Evolutionary conservation across 2,329 filamentous ascomycete species (phyloP).

Genomic region (Dactylonectria estremocensis): DNA sequence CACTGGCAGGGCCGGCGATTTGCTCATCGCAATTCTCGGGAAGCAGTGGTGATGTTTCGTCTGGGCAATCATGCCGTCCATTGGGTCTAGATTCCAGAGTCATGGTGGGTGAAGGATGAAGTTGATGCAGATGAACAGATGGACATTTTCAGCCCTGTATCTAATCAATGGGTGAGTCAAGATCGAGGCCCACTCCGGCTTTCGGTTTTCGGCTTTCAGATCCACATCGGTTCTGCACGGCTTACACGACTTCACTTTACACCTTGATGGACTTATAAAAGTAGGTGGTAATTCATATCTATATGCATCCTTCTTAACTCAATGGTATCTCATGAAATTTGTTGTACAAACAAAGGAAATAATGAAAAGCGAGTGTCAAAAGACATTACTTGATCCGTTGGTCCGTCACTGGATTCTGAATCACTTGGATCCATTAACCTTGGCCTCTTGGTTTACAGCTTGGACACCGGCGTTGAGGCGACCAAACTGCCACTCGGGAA

Average conservation of each 20-base stretch:
- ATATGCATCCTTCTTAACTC: too few species aligned
- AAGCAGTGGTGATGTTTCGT: background rate
- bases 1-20: background rate
- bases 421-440: constrained; percentile 43
- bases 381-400: background rate
- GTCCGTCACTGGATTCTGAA: too few species aligned
- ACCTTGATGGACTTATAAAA: too few species aligned
- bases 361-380: background rate
- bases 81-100: background rate
- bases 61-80: background rate
- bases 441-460: constrained; percentile 50
- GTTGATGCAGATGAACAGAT: too few species aligned
- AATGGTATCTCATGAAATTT: constrained; percentile 35
- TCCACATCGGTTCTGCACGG: too few species aligned
- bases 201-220: too few species aligned
- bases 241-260: too few species aligned
- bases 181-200: too few species aligned
- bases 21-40: background rate
- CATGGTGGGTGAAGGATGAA: background rate
- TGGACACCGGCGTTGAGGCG: constrained; percentile 55
- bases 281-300: too few species aligned
- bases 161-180: too few species aligned
- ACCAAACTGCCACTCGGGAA: constrained; percentile 83
- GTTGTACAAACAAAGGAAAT: constrained; percentile 29
- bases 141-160: too few species aligned